Percentiles rank a stretch among this genome's conserved stretches.
These are phyloP conservation scores for Apiotrichum domesticum DNA, from an alignment of 1,284 basidiomycete genomes.

Conservation along the genomic window DNA sequence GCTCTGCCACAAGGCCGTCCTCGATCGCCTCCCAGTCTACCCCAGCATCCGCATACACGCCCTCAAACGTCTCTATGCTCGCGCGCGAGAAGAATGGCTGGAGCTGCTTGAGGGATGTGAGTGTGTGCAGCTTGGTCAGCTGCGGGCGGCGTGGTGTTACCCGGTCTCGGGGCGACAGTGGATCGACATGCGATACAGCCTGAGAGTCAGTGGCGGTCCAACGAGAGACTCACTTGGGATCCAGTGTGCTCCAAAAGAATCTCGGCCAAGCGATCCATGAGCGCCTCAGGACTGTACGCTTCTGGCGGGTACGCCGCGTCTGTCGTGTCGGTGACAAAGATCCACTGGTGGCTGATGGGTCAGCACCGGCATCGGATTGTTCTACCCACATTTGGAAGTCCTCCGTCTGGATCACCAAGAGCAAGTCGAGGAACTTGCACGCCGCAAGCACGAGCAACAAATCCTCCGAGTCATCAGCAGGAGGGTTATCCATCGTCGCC, in stretches of 20 bases:
- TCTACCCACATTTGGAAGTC: constrained; percentile 88
- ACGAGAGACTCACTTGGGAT: background rate
- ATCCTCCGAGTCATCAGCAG: constrained; percentile 70
- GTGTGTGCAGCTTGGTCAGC: constrained; percentile 59
- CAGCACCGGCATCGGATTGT: background rate
- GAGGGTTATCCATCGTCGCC: constrained; percentile 48
- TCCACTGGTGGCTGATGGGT: constrained; percentile 83
- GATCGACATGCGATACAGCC: background rate
- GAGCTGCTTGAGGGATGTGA: constrained; percentile 74
- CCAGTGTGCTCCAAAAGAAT: constrained; percentile 53
- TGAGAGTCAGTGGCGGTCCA: background rate
- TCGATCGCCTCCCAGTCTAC: constrained; percentile 87
- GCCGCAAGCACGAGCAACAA: constrained; percentile 76
- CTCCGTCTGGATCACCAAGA: constrained; percentile 86
- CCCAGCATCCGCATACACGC: constrained; percentile 63
- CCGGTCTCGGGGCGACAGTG: background rate
- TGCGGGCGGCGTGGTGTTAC: constrained; percentile 61
- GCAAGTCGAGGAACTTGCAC: constrained; percentile 86
- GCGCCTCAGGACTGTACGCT: constrained; percentile 72
- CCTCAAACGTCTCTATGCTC: constrained; percentile 82
- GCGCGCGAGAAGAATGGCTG: constrained; percentile 80
- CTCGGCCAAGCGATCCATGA: constrained; percentile 87
- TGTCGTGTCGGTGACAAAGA: constrained; percentile 95
- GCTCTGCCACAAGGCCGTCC: constrained; percentile 67
- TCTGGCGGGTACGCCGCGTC: constrained; percentile 87